Percentiles rank a stretch among this genome's conserved stretches.
These are phyloP conservation scores for Incumbomyces delicatus DNA, from an alignment of 2,329 filamentous ascomycete species.

Conservation along the genomic window DNA sequence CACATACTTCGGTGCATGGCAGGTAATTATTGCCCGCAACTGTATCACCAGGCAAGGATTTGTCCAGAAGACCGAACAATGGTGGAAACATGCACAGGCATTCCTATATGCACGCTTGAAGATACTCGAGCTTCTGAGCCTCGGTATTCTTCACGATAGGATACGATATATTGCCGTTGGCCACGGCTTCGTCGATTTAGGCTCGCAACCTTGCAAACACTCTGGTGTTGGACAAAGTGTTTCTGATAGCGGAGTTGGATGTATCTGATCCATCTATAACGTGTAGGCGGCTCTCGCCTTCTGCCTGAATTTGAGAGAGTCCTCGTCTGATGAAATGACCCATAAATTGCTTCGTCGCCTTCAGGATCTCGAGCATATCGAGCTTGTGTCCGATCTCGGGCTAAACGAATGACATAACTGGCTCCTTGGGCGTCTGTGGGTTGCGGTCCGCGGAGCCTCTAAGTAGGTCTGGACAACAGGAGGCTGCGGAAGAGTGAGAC, in stretches of 20 bases:
- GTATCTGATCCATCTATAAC: conserved; percentile 13
- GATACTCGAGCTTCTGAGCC: conserved; percentile 28
- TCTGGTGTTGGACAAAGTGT: conserved; percentile 10
- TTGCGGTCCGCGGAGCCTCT: too few relatives aligned
- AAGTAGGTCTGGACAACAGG: too few relatives aligned
- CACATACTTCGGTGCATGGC: too few relatives aligned
- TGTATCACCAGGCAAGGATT: conserved; percentile 19
- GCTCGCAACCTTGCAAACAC: conserved; percentile 8
- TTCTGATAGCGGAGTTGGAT: conserved; percentile 10
- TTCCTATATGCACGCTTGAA: conserved; percentile 44
- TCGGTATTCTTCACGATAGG: conserved; percentile 8
- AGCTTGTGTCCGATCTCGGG: not conserved
- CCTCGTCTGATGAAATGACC: conserved; percentile 25
- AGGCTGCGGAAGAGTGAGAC: too few relatives aligned
- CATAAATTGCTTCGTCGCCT: conserved; percentile 21
- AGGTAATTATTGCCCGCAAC: conserved; percentile 23
- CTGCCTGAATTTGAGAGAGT: conserved; percentile 10
- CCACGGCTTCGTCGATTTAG: conserved; percentile 27
- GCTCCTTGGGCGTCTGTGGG: conserved; percentile 4
- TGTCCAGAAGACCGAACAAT: conserved; percentile 28
- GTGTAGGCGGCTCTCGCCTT: conserved; percentile 13
- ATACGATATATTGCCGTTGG: conserved; percentile 27
- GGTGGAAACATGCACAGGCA: conserved; percentile 40
- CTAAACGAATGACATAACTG: not conserved
- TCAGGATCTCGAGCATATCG: conserved; percentile 4